Conservation (phyloP, 2,329 filamentous ascomycete species). For the Exophiala dermatitidis region DNA sequence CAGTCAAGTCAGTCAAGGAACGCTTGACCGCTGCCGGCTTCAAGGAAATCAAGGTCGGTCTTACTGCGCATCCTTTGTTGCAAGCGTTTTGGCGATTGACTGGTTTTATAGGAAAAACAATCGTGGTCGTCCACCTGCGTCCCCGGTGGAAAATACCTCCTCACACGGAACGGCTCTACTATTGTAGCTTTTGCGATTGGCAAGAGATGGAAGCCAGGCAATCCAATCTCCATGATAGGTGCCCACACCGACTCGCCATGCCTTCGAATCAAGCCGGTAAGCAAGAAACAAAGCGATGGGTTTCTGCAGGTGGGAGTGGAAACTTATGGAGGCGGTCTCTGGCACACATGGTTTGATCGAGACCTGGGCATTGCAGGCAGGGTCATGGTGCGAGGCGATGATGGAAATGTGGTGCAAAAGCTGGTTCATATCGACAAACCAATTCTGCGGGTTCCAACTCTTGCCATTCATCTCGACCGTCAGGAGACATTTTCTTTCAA, state of each 20-base stretch:
- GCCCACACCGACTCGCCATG: slow-evolving; percentile 94
- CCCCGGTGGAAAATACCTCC: slow-evolving; percentile 90
- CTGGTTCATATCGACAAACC: slow-evolving; percentile 86
- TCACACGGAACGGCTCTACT: slow-evolving; percentile 87
- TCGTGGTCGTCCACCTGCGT: slow-evolving; percentile 73
- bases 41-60: slow-evolving; percentile 62
- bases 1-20: slow-evolving; percentile 68
- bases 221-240: slow-evolving; percentile 84
- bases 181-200: slow-evolving; percentile 90
- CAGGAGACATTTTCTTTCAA: slow-evolving; percentile 84
- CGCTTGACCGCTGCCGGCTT: slow-evolving; percentile 80
- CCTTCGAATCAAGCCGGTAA: slow-evolving; percentile 87
- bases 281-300: slow-evolving; percentile 76
- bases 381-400: slow-evolving; percentile 67
- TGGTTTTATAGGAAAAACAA: slow-evolving; percentile 61
- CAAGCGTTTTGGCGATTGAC: background rate
- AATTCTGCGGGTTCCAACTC: slow-evolving; percentile 81
- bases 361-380: slow-evolving; percentile 86
- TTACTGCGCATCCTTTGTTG: background rate
- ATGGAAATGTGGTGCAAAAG: slow-evolving; percentile 71
- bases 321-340: slow-evolving; percentile 92
- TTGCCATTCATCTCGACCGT: slow-evolving; percentile 90
- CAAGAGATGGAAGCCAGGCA: slow-evolving; percentile 82
- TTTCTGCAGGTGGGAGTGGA: slow-evolving; percentile 94
- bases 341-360: slow-evolving; percentile 97